Conservation (phyloP, 1,139 yeast genomes). For the Eremothecium gossypii region DNA sequence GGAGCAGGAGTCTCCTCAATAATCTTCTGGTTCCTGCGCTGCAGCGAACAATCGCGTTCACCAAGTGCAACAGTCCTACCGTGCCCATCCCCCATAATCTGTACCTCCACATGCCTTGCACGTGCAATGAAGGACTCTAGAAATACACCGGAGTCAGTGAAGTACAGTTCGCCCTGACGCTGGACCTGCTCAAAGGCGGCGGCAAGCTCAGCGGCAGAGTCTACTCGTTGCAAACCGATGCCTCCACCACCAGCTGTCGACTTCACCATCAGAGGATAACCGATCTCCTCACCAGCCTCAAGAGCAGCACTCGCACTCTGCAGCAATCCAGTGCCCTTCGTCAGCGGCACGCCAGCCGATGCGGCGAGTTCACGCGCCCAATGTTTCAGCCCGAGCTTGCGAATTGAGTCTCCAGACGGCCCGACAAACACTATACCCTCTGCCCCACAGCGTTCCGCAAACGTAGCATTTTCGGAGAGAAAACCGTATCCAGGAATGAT, state of each 20-base stretch:
- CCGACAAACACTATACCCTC: conserved; percentile 91
- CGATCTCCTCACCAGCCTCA: conserved; percentile 64
- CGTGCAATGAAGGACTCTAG: conserved; percentile 88
- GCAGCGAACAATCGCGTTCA: conserved; percentile 95
- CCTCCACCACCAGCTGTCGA: conserved; percentile 99
- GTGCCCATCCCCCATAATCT: conserved; percentile 89
- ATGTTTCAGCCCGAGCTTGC: conserved; percentile 86
- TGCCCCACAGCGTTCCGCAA: conserved; percentile 73
- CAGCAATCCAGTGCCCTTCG: conserved; percentile 87
- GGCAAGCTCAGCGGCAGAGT: conserved; percentile 67
- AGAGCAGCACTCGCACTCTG: conserved; percentile 63
- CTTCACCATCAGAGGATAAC: conserved; percentile 91
- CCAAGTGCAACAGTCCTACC: conserved; percentile 91
- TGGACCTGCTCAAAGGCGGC: conserved; percentile 81
- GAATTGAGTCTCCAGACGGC: conserved; percentile 87
- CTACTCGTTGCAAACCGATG: conserved; percentile 91
- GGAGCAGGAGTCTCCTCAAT: conserved; percentile 99
- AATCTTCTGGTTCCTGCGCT: conserved; percentile 91
- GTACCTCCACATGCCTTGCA: conserved; percentile 94
- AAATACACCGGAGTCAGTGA: conserved; percentile 92
- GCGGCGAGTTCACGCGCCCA: conserved; percentile 92
- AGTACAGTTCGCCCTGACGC: conserved; percentile 87
- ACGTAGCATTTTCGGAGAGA: conserved; percentile 91
- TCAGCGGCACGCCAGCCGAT: conserved; percentile 83
- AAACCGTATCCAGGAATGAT: conserved; percentile 97